Percentiles rank a stretch among this genome's conserved stretches.
Conservation (phyloP, 2,329 filamentous ascomycete species). For the Fusarium fujikuroi region DNA sequence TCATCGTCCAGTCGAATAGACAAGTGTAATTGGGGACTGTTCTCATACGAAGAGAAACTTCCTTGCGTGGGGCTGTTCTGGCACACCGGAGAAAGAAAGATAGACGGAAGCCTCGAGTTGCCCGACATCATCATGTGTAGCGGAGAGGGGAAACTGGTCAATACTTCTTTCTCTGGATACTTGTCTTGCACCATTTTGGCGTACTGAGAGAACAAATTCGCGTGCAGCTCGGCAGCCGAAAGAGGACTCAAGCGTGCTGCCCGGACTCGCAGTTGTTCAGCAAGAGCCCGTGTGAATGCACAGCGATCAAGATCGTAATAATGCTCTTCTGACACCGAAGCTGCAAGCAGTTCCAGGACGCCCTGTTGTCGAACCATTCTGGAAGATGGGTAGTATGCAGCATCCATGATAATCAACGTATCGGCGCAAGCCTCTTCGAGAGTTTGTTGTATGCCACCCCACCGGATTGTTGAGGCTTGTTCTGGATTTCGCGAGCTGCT, state of each 20-base stretch:
- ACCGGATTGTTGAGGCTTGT: conserved; percentile 61
- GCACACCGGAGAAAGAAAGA: conserved; percentile 64
- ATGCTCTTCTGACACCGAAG: conserved; percentile 65
- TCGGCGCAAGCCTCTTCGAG: conserved; percentile 67
- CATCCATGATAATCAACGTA: conserved; percentile 68
- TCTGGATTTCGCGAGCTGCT: conserved; percentile 59
- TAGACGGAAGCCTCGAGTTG: conserved; percentile 64
- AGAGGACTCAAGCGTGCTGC: conserved; percentile 58
- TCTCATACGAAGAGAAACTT: conserved; percentile 54
- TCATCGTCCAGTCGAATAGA: conserved; percentile 64
- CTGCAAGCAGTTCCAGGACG: conserved; percentile 66
- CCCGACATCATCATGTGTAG: conserved; percentile 67
- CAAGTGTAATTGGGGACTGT: conserved; percentile 61
- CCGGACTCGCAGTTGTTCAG: conserved; percentile 61
- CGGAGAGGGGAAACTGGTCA: conserved; percentile 64
- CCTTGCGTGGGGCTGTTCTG: conserved; percentile 53
- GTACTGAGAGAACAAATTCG: conserved; percentile 63
- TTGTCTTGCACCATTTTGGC: conserved; percentile 63
- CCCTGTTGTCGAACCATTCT: conserved; percentile 63
- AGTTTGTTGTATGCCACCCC: conserved; percentile 66
- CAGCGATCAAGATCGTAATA: conserved; percentile 59
- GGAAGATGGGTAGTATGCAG: conserved; percentile 66
- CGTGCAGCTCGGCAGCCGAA: conserved; percentile 65
- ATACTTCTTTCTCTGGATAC: conserved; percentile 57
- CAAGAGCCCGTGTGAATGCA: conserved; percentile 63